These are phyloP conservation scores for Aspergillus sparsus DNA, from an alignment of 495 filamentous ascomycete species.

Conservation along the genomic window DNA sequence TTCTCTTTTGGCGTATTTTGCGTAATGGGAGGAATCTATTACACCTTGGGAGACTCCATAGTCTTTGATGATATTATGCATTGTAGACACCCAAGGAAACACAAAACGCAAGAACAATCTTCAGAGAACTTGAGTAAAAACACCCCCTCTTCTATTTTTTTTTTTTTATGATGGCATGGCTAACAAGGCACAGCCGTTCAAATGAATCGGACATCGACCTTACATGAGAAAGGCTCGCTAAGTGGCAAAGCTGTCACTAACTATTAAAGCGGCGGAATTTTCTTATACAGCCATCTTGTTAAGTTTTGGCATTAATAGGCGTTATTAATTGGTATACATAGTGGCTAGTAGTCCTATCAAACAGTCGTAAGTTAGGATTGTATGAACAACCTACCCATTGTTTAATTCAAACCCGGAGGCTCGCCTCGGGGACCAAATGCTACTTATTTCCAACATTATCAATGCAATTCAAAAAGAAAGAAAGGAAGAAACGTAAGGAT, in stretches of 20 bases:
- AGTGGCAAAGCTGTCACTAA: not conserved
- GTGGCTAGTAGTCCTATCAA: too few species aligned
- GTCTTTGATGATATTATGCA: slow-evolving; percentile 92
- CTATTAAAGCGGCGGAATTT: not conserved
- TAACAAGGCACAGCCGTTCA: slow-evolving; percentile 4
- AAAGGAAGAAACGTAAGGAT: slow-evolving; percentile 3
- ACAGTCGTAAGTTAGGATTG: too few species aligned
- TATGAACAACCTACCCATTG: too few species aligned
- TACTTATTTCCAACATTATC: too few species aligned
- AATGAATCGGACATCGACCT: not conserved
- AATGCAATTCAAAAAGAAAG: not conserved
- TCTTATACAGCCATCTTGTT: not conserved
- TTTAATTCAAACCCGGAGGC: too few species aligned
- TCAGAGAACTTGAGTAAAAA: slow-evolving; percentile 80
- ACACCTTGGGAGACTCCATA: slow-evolving; percentile 71
- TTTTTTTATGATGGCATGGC: not conserved
- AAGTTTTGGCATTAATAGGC: not conserved
- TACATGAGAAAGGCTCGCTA: not conserved
- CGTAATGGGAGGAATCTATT: slow-evolving; percentile 66
- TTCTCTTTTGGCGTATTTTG: slow-evolving; percentile 87
- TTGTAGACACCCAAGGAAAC: slow-evolving; percentile 73
- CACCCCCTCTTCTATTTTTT: slow-evolving; percentile 2
- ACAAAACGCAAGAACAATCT: slow-evolving; percentile 61
- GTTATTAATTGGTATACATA: too few species aligned
- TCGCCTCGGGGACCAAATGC: too few species aligned